These are phyloP conservation scores for Penstemon newberryi DNA, from an alignment of 257 asterid genomes.

Conservation along the genomic window DNA sequence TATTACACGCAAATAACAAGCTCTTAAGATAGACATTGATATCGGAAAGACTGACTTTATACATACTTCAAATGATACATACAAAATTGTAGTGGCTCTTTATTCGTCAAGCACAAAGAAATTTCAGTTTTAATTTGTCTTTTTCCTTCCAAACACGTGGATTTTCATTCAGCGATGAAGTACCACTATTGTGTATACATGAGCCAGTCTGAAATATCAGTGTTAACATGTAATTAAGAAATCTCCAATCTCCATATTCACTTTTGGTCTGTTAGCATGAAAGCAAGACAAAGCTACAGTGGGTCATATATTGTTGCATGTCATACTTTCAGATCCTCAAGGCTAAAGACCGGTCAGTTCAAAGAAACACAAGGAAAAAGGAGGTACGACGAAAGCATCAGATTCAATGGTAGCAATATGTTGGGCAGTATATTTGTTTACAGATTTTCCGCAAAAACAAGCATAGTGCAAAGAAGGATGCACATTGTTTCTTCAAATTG, in stretches of 20 bases:
- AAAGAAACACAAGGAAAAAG: constrained; percentile 20
- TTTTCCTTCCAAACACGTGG: constrained; percentile 13
- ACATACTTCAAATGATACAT: constrained; percentile 7
- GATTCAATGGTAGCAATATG: background rate
- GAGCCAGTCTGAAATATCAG: background rate
- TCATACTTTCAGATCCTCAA: background rate
- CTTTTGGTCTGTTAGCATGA: background rate
- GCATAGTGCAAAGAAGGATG: background rate
- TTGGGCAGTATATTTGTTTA: background rate
- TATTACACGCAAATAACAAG: no score
- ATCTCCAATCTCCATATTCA: constrained; percentile 17
- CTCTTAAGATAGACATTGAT: no score
- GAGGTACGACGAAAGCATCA: background rate
- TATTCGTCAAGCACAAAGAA: constrained; percentile 13
- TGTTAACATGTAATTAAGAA: background rate
- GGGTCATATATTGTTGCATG: background rate
- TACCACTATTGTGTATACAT: constrained; percentile 2
- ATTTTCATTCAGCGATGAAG: constrained; percentile 13
- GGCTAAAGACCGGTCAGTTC: constrained; percentile 3
- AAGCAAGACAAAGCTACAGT: constrained; percentile 13
- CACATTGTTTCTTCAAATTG: background rate
- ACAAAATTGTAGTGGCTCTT: background rate
- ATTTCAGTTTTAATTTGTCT: background rate
- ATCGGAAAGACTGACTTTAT: background rate
- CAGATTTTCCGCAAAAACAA: background rate